Base-by-base conservation (phyloP, 768 basidiomycete species). In the Phlegmacium glaucopus region DNA sequence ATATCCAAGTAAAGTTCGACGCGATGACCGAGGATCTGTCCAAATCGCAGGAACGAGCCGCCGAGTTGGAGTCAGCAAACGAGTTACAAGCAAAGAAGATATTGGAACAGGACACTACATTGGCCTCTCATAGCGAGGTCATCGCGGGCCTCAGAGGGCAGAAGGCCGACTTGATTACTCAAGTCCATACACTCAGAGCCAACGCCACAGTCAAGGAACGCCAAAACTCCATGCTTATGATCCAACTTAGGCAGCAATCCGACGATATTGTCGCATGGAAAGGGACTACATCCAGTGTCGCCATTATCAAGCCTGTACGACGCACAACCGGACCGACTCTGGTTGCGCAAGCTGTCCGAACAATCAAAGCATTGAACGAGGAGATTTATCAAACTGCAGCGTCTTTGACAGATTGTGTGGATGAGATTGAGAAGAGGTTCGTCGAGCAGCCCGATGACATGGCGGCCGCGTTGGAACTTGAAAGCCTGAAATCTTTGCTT, bases 381-480 rank as follows among this genome's bases (percentile, higher is more conserved):
- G 70, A 72, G 42, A 66, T 70, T 17, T 72, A 68, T 56, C 72
- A 73, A 55, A 58, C 61, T 7, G 64, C 71, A 3, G 72, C 72
- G 4, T 64, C 65, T 39, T 61, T 74, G 54, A 67, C 71, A 6
- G 72, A 73, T 49, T 62, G 60, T 10, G 56, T 71, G 29, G 67
- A 67, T 45, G 54, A 50, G 26, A 44, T 58, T 17, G 51, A 57
- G 47, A 62, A 57, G 53, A 59, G 60, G 57, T 57, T 53, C 58
- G 54, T 56, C 49, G 53, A 44, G 47, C 36, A 15, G n/a, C n/a
- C n/a, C 7, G 56, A 51, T 26, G 47, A 49, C 52, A 50, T 48
- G 34, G 44, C 48, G 46, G 53, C 54, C 28, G 51, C 49, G 55
- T 58, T 54, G 47, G 63, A 54, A n/a, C n/a, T n/a, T n/a, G n/a